Evolutionary conservation across 805 yeast genomes (phyloP).

Genomic region (Saccharomyces kudriavzevii): DNA sequence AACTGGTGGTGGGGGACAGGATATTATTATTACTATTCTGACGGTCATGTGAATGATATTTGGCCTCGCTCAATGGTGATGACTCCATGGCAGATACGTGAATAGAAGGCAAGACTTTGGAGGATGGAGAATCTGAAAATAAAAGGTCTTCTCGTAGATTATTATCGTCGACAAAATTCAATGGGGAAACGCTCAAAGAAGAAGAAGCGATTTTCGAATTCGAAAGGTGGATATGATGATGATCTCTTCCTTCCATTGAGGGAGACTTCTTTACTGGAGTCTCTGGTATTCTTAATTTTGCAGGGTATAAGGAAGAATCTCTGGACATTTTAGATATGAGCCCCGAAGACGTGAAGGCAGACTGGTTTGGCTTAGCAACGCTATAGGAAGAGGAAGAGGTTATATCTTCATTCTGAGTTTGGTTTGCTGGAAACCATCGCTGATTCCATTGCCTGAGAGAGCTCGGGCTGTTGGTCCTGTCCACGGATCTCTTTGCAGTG

Average conservation of each 20-base stretch:
- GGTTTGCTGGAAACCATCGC: slow-evolving; percentile 2
- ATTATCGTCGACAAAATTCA: background rate
- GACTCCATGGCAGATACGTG: slow-evolving; percentile 4
- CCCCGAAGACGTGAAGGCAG: slow-evolving; percentile 23
- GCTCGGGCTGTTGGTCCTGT: slow-evolving; percentile 13
- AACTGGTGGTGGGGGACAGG: background rate
- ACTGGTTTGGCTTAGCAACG: slow-evolving; percentile 22
- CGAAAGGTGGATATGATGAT: slow-evolving; percentile 5
- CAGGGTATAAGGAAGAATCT: slow-evolving; percentile 13
- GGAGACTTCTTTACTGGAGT: slow-evolving; percentile 31
- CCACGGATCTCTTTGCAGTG: slow-evolving; percentile 16
- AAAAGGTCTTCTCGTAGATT: background rate
- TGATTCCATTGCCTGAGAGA: slow-evolving; percentile 14
- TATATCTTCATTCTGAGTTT: background rate
- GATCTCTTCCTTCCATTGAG: slow-evolving; percentile 8
- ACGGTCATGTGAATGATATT: background rate
- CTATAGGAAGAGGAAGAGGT: slow-evolving; percentile 4
- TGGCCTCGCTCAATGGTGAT: slow-evolving; percentile 12
- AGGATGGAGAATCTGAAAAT: background rate
- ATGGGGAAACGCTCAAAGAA: background rate
- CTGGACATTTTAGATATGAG: slow-evolving; percentile 23
- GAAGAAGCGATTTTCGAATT: background rate
- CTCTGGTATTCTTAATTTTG: slow-evolving; percentile 22
- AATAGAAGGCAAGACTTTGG: background rate
- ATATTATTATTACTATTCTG: background rate